phyloP scores from a whole-genome alignment of 2,329 filamentous ascomycete genomes.

The Hansfordia pulvinata region DNA sequence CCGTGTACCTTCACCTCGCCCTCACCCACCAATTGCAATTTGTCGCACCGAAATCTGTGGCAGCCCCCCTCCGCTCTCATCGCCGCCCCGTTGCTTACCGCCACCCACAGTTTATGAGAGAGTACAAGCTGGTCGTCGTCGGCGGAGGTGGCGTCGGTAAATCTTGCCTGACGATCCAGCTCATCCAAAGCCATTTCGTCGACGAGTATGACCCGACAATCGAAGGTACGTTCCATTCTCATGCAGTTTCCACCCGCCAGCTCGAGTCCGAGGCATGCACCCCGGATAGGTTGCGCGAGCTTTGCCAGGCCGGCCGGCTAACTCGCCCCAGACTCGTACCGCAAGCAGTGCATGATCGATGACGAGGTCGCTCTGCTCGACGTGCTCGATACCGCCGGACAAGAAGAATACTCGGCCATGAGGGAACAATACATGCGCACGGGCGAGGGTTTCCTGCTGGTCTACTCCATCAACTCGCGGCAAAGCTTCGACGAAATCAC shows the following conservation, averaged over 20 bases:
- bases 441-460: conserved; percentile 91
- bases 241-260: background rate
- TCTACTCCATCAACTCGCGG: conserved; percentile 95
- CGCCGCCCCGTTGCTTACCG: no score
- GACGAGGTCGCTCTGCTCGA: conserved; percentile 96
- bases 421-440: conserved; percentile 99
- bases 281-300: background rate
- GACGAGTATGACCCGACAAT: conserved; percentile 99
- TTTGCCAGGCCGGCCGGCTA: background rate
- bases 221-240: conserved; percentile 54
- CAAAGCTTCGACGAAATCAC: conserved; percentile 98
- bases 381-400: conserved; percentile 93
- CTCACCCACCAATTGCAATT: no score
- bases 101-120: conserved; percentile 66
- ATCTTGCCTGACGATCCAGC: conserved; percentile 96
- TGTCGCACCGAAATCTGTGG: no score
- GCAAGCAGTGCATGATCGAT: conserved; percentile 98
- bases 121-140: conserved; percentile 94
- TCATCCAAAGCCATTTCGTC: conserved; percentile 92
- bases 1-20: no score
- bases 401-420: conserved; percentile 99
- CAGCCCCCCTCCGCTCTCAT: conserved; percentile 1
- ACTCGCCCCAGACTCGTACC: conserved; percentile 70
- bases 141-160: conserved; percentile 98
- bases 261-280: no score